A percentile compares a stretch with the other conserved stretches of the same genome.
These are phyloP conservation scores for Filobasidium floriforme DNA, from an alignment of 768 basidiomycete species.

Conservation along the genomic window DNA sequence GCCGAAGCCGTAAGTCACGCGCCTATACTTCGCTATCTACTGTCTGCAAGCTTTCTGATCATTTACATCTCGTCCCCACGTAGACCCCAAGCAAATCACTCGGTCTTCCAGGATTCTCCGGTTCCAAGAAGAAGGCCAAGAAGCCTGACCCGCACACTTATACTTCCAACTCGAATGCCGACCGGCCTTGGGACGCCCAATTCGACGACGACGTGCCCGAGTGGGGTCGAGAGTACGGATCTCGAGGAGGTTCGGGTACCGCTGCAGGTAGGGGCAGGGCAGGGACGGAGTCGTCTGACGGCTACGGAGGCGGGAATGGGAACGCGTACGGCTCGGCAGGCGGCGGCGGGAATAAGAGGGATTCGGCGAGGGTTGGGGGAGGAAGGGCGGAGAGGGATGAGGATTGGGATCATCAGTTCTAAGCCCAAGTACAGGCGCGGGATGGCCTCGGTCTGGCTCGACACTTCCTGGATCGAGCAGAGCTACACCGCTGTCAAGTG, in stretches of 20 bases:
- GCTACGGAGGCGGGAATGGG: slow-evolving; percentile 5
- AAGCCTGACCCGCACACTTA: slow-evolving; percentile 15
- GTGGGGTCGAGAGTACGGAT: slow-evolving; percentile 45
- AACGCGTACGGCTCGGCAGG: neutral
- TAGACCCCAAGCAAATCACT: too few species aligned
- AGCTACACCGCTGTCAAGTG: too few species aligned
- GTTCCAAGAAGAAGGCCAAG: slow-evolving; percentile 16
- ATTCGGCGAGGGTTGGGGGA: slow-evolving; percentile 4
- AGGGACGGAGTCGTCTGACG: neutral
- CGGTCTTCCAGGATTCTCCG: neutral
- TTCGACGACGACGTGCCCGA: slow-evolving; percentile 31
- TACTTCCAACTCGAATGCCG: slow-evolving; percentile 15
- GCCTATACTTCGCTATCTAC: slow-evolving; percentile 10
- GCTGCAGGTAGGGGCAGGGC: neutral
- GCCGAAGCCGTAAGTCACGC: slow-evolving; percentile 31
- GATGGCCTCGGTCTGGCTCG: neutral
- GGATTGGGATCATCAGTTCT: slow-evolving; percentile 34
- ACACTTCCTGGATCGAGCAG: too few species aligned
- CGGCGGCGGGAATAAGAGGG: slow-evolving; percentile 8
- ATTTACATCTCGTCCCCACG: neutral
- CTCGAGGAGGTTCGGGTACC: slow-evolving; percentile 1
- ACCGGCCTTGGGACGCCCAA: slow-evolving; percentile 12
- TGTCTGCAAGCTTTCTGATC: neutral
- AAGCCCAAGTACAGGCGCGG: neutral
- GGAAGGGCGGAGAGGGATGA: slow-evolving; percentile 17